A percentile compares a stretch with the other conserved stretches of the same genome.
Conservation (phyloP, 2,329 filamentous ascomycete genomes). For the Arthrobotrys pseudoclavata region DNA sequence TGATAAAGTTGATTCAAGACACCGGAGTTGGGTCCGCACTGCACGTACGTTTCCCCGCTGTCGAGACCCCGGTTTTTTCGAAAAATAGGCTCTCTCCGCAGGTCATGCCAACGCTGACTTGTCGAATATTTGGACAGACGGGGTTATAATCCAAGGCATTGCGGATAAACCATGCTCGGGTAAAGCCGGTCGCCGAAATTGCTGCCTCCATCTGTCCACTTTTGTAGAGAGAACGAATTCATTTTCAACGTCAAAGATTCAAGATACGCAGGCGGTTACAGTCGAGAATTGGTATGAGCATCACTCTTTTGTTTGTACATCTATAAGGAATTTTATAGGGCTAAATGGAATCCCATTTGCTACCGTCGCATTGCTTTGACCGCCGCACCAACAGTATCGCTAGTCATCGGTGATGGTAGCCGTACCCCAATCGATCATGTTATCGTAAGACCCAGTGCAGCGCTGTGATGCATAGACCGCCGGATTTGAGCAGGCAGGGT, state of each 20-base stretch:
- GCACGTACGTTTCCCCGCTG: neutral
- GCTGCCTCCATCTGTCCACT: neutral
- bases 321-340: neutral
- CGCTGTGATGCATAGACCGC: neutral
- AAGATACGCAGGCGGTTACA: neutral
- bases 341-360: neutral
- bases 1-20: neutral
- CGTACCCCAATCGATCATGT: neutral
- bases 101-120: neutral
- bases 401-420: neutral
- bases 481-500: neutral
- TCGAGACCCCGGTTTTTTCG: neutral
- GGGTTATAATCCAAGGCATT: neutral
- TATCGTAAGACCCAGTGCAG: neutral
- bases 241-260: neutral
- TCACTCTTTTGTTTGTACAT: neutral
- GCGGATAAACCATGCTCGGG: constrained; percentile 5
- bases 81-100: neutral
- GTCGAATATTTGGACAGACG: neutral
- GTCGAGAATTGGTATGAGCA: neutral
- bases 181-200: neutral
- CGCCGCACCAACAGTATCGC: neutral
- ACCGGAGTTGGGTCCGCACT: neutral
- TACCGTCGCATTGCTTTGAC: neutral
- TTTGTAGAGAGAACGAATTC: neutral